Percentiles rank a stretch among this genome's conserved stretches.
Conservation (phyloP, 2,329 filamentous ascomycete species). For the Teratosphaeria destructans region DNA sequence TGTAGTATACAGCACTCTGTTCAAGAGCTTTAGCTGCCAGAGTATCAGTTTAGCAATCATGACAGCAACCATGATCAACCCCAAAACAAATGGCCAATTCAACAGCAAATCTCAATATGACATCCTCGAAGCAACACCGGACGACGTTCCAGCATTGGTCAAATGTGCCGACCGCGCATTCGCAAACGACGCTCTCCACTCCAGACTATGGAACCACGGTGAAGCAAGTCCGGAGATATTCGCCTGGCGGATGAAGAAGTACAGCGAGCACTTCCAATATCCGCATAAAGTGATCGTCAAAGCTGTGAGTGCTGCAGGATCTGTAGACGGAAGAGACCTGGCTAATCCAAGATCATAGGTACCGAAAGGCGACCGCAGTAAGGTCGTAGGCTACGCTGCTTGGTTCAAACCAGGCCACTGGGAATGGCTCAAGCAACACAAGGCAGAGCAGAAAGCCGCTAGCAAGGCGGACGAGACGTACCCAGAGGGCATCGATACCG, state of each 20-base stretch:
- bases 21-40: too few relatives aligned
- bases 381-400: slow-evolving; percentile 3
- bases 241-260: not conserved
- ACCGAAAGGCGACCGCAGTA: not conserved
- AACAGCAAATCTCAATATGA: not conserved
- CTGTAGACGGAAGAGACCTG: not conserved
- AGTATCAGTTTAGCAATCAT: too few relatives aligned
- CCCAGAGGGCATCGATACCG: slow-evolving; percentile 1
- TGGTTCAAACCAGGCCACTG: slow-evolving; percentile 1
- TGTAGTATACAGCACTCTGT: not conserved
- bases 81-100: not conserved
- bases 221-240: slow-evolving; percentile 1
- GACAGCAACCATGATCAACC: too few relatives aligned
- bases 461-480: not conserved
- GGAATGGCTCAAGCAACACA: not conserved
- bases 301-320: not conserved
- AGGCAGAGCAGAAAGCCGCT: not conserved
- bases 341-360: not conserved
- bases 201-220: not conserved
- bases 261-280: not conserved
- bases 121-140: not conserved
- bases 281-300: not conserved
- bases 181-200: not conserved
- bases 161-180: not conserved
- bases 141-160: not conserved